Base-by-base conservation (phyloP, 305 asterid genomes). In the Fraxinus ornus region DNA sequence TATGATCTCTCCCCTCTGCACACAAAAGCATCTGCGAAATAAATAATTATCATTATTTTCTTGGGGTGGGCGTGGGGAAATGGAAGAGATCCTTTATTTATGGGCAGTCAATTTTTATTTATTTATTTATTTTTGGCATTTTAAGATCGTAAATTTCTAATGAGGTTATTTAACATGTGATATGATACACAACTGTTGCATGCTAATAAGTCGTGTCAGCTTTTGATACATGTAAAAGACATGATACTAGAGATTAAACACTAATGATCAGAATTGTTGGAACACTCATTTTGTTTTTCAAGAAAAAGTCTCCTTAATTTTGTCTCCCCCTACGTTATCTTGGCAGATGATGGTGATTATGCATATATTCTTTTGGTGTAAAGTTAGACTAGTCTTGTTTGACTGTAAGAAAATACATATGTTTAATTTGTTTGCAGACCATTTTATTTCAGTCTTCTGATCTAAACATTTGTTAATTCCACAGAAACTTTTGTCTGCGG, bases 401-500 rank as follows among this genome's bases (percentile, higher is more conserved):
- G 72, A 24, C 72, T 0, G 6, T 9, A 8, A 64, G 35, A 9
- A 64, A 6, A 64, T 64, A 24, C 35, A 21, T 1, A 3, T 62
- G 72, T 64, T 64, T 64, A 24, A 64, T 24, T 64, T 64, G 17
- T 30, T 64, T 24, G n/a, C n/a, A 24, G 72, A 22, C 74, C 30
- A 24, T 35, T 78, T 72, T 21, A 32, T 37, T 64, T 76, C 35
- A 47, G 17, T 64, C 75, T 77, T 83, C 36, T 81, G 32, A 78
- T 71, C 32, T 81, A 8, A 73, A 35, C 66, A 32, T 74, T 32
- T 55, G 39, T 47, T 82, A 64, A 79, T 88, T 82, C 85, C 64
- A 82, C 97, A 97, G 99, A 87, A 94, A 94, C 84, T 97, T 88
- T 84, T 85, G 90, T 75, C 78, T 97, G 33, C 87, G 97, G 81